phyloP scores from a whole-genome alignment of 495 filamentous ascomycete genomes.

The Xylaria cubensis region DNA sequence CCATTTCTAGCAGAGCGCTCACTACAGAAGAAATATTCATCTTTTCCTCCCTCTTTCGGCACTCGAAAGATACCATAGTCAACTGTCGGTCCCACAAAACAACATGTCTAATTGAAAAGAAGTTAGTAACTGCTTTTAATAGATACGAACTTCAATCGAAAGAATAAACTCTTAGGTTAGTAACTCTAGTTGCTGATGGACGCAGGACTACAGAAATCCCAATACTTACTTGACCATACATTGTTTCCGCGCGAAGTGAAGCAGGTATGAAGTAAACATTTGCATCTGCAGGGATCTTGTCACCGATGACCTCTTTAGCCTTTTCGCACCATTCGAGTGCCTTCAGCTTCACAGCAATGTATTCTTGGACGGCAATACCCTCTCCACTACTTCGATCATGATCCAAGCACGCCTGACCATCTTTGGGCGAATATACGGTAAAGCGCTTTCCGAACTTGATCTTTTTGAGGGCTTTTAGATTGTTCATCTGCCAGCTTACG shows the following conservation, averaged over 20 bases:
- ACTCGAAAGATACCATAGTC: conserved; percentile 90
- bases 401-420: conserved; percentile 97
- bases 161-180: neutral
- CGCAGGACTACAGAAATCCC: neutral
- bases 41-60: conserved; percentile 57
- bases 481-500: conserved; percentile 97
- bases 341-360: conserved; percentile 88
- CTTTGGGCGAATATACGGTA: conserved; percentile 94
- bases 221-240: conserved; percentile 78
- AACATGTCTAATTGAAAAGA: conserved; percentile 63
- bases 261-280: conserved; percentile 91
- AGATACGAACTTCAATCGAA: neutral
- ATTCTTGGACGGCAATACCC: conserved; percentile 88
- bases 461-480: conserved; percentile 85
- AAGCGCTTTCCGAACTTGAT: conserved; percentile 95
- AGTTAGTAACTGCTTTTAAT: neutral
- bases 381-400: conserved; percentile 94
- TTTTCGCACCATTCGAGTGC: conserved; percentile 86
- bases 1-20: conserved; percentile 85
- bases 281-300: conserved; percentile 79
- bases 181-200: neutral
- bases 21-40: conserved; percentile 84
- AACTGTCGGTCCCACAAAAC: conserved; percentile 91
- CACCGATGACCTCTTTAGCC: conserved; percentile 69
- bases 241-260: conserved; percentile 93